Conservation (phyloP, 805 yeast species). For the Dipodascus geniculatus region DNA sequence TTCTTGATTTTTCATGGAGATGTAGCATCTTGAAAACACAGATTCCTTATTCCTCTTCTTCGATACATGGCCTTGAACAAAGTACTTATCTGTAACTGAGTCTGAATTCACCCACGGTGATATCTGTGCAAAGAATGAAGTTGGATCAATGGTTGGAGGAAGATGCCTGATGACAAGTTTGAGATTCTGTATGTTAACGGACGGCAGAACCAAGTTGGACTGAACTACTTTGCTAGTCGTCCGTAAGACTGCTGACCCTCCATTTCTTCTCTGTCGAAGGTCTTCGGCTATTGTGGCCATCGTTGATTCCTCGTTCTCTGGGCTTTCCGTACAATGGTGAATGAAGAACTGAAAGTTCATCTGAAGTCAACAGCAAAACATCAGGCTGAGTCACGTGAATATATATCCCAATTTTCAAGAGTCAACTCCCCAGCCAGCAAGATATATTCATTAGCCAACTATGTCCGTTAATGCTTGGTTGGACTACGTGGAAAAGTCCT, state of each 20-base stretch:
- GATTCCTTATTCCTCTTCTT: constrained; percentile 28
- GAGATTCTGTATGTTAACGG: constrained; percentile 8
- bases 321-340: too few relatives aligned
- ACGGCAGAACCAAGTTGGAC: not conserved
- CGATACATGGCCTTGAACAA: constrained; percentile 22
- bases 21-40: constrained; percentile 33
- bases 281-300: constrained; percentile 6
- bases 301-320: too few relatives aligned
- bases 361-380: not conserved
- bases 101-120: constrained; percentile 16
- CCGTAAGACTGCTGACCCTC: not conserved
- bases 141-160: constrained; percentile 32
- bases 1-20: constrained; percentile 26
- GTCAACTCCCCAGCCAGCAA: too few relatives aligned
- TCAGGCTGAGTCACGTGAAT: not conserved
- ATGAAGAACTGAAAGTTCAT: too few relatives aligned
- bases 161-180: constrained; percentile 31
- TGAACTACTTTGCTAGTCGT: not conserved
- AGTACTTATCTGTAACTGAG: constrained; percentile 14
- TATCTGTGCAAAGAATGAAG: constrained; percentile 24
- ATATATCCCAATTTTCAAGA: not conserved
- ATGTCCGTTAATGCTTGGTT: not conserved
- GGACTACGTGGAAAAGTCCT: not conserved
- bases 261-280: constrained; percentile 7
- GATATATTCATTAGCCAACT: too few relatives aligned